These are phyloP conservation scores for Madurella mycetomatis DNA, from an alignment of 2,329 filamentous ascomycete genomes.

Conservation along the genomic window DNA sequence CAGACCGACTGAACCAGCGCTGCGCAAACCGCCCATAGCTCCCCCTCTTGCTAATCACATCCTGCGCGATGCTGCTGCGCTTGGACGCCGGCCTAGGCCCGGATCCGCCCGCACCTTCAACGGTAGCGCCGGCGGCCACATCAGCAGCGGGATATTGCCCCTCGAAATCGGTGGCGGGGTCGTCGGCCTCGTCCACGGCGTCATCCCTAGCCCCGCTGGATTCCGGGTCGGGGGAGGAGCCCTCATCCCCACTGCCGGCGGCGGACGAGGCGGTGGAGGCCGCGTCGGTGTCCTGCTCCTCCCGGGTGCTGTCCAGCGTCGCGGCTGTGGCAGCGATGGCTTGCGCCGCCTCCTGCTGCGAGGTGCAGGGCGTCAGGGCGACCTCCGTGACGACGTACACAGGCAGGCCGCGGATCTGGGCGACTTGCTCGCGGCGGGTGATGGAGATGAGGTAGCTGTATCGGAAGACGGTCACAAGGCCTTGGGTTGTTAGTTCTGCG, in stretches of 20 bases:
- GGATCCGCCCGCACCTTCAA: background rate
- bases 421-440: slow-evolving; percentile 80
- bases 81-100: background rate
- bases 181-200: slow-evolving; percentile 38
- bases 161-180: slow-evolving; percentile 30
- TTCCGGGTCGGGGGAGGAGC: slow-evolving; percentile 30
- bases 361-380: slow-evolving; percentile 81
- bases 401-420: slow-evolving; percentile 74
- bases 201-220: slow-evolving; percentile 34
- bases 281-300: slow-evolving; percentile 24
- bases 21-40: slow-evolving; percentile 86
- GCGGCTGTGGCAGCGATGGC: slow-evolving; percentile 61
- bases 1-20: slow-evolving; percentile 83
- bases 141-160: slow-evolving; percentile 20
- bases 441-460: slow-evolving; percentile 84
- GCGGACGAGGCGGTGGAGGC: slow-evolving; percentile 7
- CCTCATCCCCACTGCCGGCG: slow-evolving; percentile 47
- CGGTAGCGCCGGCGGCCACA: background rate
- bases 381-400: slow-evolving; percentile 87
- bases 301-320: slow-evolving; percentile 37
- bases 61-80: slow-evolving; percentile 69
- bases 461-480: slow-evolving; percentile 76
- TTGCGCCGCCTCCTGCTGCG: slow-evolving; percentile 65
- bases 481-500: slow-evolving; percentile 41
- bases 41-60: slow-evolving; percentile 79